Evolutionary conservation across 257 asterid genomes (phyloP).

Genomic region (Schizonepeta tenuifolia): DNA sequence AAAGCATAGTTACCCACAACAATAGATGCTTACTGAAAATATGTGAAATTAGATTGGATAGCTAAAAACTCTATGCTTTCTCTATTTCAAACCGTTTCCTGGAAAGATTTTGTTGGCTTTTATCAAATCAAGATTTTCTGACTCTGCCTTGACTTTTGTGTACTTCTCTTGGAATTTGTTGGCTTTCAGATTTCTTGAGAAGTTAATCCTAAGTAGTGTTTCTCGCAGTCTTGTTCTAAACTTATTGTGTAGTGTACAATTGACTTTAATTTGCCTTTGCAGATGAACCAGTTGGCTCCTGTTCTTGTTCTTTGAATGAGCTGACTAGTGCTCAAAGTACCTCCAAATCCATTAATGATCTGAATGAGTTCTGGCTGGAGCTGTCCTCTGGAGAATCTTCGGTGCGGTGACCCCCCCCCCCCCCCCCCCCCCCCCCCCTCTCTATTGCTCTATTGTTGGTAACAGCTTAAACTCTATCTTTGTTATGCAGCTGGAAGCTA

Average conservation of each 20-base stretch:
- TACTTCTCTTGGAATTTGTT: not conserved
- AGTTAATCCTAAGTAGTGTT: not conserved
- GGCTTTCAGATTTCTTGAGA: constrained; percentile 14
- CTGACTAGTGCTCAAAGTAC: constrained; percentile 48
- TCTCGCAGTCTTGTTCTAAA: not conserved
- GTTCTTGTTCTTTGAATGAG: constrained; percentile 62
- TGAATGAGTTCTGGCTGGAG: constrained; percentile 69
- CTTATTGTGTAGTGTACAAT: constrained; percentile 6
- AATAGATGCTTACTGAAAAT: too few relatives aligned
- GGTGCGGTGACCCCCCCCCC: constrained; percentile 61
- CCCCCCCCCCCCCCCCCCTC: constrained; percentile 31
- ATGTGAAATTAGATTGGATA: not conserved
- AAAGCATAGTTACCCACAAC: too few relatives aligned
- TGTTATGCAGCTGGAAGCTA: constrained; percentile 54
- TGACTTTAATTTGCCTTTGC: constrained; percentile 43
- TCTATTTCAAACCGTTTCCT: not conserved
- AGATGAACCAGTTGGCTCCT: constrained; percentile 76
- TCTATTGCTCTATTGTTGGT: constrained; percentile 2
- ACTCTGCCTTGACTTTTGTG: not conserved
- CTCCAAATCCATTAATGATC: constrained; percentile 36
- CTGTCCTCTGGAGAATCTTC: constrained; percentile 60
- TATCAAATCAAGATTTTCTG: constrained; percentile 17
- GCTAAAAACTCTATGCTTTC: not conserved
- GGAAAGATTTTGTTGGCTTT: constrained; percentile 1
- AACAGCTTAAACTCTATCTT: constrained; percentile 22